Base-by-base conservation (phyloP, 2,329 filamentous ascomycete species). In the Aspergillus viridinutans region DNA sequence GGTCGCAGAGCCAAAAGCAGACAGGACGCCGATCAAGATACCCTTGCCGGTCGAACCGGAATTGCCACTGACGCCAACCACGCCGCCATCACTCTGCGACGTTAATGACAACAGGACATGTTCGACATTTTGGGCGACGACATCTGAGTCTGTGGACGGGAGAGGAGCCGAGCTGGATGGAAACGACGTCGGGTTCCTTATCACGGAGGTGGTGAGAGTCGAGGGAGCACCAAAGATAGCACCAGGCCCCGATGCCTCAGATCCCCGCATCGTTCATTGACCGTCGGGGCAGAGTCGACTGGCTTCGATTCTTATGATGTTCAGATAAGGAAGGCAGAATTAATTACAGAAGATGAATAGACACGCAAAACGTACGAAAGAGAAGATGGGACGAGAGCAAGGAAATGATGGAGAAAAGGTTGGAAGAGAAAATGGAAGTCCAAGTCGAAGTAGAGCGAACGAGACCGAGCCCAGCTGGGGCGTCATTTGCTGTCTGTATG, bases 11-110 rank as follows among this genome's bases (percentile, higher is more conserved):
- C 92, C 93, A 75, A 97, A 93, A 14, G 93, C 95, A 42, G 92
- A 96, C 60, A 97, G 82, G 70, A 99, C 86, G 65, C 93, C 94
- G 73, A 99, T 97, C 74, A 97, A 83, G 68, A 97, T 90, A 73
- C 93, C 93, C 71, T 85, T 86, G 58, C 84, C 85, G 54, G 84
- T 85, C 40, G 83, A 84, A 54, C 79, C 80, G 63, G 75, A 70
- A 65, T 75, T 73, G 69, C 67, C 70, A 71, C 78, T 56, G 65
- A 71, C 58, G 60, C 66, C 60, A 67, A 69, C 58, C 28, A 64
- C 53, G 50, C 59, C 61, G 51, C 61, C 65, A 59, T 58, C 58
- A 52, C 61, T 61, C 47, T 64, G 63, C 35, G 68, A 64, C 4
- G 64, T 65, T 50, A 69, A 58, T 45, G 64, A 64, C 28, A 62